Percentiles rank a stretch among this genome's conserved stretches.
Conservation (phyloP, 2,329 filamentous ascomycete genomes). For the Apiospora malaysiana region DNA sequence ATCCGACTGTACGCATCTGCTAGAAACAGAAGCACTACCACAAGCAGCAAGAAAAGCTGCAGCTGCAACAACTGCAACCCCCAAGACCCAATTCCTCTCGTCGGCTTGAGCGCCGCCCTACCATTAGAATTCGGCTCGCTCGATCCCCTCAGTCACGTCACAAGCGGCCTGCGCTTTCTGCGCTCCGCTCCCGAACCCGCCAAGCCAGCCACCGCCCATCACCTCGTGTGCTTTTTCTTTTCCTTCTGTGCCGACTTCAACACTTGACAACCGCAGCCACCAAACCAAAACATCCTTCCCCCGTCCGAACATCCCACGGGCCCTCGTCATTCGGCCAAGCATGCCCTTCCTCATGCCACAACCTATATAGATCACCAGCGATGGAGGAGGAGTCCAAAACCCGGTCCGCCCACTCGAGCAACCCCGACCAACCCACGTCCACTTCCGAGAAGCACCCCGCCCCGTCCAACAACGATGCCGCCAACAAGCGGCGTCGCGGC, state of each 20-base stretch:
- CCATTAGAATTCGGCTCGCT: not conserved
- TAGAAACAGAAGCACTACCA: no score
- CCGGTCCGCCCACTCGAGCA: slow-evolving; percentile 31
- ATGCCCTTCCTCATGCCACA: slow-evolving; percentile 1
- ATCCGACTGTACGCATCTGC: not conserved
- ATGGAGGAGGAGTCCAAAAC: slow-evolving; percentile 41
- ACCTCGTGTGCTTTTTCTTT: not conserved
- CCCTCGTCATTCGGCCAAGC: not conserved
- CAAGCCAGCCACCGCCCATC: not conserved
- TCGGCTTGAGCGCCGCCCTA: not conserved
- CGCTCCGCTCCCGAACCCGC: slow-evolving; percentile 4
- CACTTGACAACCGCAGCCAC: not conserved
- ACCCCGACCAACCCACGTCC: slow-evolving; percentile 32
- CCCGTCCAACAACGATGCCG: slow-evolving; percentile 28
- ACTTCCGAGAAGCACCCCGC: slow-evolving; percentile 33
- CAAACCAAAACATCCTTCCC: not conserved
- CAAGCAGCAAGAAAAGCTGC: not conserved
- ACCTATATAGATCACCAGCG: slow-evolving; percentile 23
- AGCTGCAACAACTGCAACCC: not conserved
- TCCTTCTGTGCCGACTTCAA: not conserved
- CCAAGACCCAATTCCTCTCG: not conserved
- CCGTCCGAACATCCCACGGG: not conserved
- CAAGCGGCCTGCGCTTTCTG: not conserved
- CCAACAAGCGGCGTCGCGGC: slow-evolving; percentile 59
- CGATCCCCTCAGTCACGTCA: not conserved